Evolutionary conservation across 345 rosid species (phyloP), one percentile per base, ranked within the genome.

Genomic region (Mercurialis annua): DNA sequence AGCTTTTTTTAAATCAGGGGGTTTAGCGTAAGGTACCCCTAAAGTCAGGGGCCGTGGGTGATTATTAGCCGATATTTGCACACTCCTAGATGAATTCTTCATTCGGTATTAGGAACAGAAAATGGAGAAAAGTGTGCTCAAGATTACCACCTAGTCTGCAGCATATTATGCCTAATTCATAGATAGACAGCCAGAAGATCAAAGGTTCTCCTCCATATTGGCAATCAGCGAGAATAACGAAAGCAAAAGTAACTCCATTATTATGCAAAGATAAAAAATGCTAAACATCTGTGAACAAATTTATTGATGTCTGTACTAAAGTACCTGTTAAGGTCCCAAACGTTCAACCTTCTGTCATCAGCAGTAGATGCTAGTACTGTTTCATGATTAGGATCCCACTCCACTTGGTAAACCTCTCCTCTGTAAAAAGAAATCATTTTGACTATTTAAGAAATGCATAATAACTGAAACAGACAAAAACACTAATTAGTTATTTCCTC

Each of bases 341-440:
- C 86, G 79, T 85, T 92, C 71, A 94, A 59, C 70, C 99, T 92
- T 81, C 98, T 78, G 81, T 89, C 98, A 65, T 86, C 96, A 15
- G 93, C 90, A 10, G 93, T 86, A 74, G 99, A 94, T 55, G 97
- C 99, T 31, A 92, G 81, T 71, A 94, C 92, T 2, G 93, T 85
- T 68, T 87, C 98, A 49, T 94, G 93, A 79, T 89, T 86, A 29
- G 99, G 98, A 83, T 95, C 90, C 97, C 99, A 95, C 70, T 92
- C 98, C 65, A 95, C 99, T 80, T 92, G 97, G 76, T 83, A 87
- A 42, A 95, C 99, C 59, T 92, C 98, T 61, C 84, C 97, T 59
- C 98, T 89, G 90, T 62, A 60, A 56, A 40, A 65, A 42, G 38
- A 64, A 65, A 77, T 21, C 23, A 38, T 38, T 38, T 11, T 38